A percentile compares a stretch with the other conserved stretches of the same genome.
Conservation (phyloP, 352 stramenopile genomes). For the Phytophthora sansomeana region DNA sequence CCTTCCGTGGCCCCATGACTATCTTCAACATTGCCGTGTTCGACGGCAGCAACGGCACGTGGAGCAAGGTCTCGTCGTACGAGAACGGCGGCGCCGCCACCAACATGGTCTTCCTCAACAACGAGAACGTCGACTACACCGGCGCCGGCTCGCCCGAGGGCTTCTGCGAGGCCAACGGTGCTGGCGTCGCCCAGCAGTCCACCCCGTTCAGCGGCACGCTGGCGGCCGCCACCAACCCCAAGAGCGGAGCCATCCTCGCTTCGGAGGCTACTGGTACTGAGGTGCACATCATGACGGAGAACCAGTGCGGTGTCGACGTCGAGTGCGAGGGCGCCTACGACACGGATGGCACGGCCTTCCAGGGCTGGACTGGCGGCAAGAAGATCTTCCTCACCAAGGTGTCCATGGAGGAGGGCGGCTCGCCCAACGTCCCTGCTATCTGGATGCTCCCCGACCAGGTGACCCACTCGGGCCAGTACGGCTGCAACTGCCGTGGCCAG, state of each 20-base stretch:
- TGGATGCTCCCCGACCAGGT: conserved; percentile 81
- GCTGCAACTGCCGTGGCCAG: conserved; percentile 83
- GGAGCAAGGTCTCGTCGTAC: conserved; percentile 75
- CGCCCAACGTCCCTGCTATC: conserved; percentile 70
- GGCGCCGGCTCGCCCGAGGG: conserved; percentile 64
- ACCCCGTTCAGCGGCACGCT: conserved; percentile 63
- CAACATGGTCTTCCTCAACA: conserved; percentile 89
- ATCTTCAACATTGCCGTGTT: conserved; percentile 83
- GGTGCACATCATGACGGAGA: conserved; percentile 79
- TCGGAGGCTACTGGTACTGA: conserved; percentile 74
- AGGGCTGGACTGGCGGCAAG: conserved; percentile 74
- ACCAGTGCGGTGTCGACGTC: conserved; percentile 58
- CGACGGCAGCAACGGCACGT: conserved; percentile 54
- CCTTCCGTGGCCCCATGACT: conserved; percentile 72
- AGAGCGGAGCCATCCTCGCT: conserved; percentile 50
- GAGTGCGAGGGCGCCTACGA: conserved; percentile 76
- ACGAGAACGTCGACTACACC: conserved; percentile 80
- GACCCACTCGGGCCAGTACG: conserved; percentile 77
- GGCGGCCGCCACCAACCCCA: conserved; percentile 54
- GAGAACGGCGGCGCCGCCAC: conserved; percentile 49
- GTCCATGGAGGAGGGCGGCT: conserved; percentile 53
- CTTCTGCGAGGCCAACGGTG: conserved; percentile 65
- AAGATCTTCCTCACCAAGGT: conserved; percentile 85
- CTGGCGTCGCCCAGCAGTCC: conserved; percentile 43
- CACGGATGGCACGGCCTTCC: conserved; percentile 68